These are phyloP conservation scores for Pestalotiopsis sp. DNA, from an alignment of 2,329 filamentous ascomycete genomes.

Conservation along the genomic window DNA sequence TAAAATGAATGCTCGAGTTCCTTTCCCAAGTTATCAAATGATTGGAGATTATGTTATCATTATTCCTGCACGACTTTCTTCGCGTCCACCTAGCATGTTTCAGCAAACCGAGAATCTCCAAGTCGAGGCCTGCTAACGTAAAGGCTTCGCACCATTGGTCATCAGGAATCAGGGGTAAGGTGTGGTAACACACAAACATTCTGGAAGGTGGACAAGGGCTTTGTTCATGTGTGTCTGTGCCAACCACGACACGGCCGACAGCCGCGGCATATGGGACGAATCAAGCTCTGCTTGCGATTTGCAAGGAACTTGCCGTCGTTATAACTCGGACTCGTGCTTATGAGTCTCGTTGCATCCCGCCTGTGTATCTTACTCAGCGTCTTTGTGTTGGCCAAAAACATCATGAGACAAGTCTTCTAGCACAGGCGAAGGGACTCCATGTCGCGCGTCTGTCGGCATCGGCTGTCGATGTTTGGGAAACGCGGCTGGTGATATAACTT, in stretches of 20 bases:
- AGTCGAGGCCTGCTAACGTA: neutral
- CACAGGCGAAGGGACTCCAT: neutral
- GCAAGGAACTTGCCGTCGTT: neutral
- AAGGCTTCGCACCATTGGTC: neutral
- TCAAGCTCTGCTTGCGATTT: neutral
- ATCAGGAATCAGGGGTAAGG: neutral
- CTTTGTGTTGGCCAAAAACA: neutral
- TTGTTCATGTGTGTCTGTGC: neutral
- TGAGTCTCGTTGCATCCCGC: neutral
- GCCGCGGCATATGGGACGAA: neutral
- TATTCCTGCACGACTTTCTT: too few relatives aligned
- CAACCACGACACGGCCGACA: neutral
- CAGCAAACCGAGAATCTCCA: too few relatives aligned
- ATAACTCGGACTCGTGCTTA: neutral
- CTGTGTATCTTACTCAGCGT: neutral
- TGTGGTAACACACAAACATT: constrained; percentile 5
- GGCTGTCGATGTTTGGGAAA: constrained; percentile 2
- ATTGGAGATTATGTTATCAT: too few relatives aligned
- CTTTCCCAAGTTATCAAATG: too few relatives aligned
- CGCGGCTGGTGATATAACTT: constrained; percentile 3
- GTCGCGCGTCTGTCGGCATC: neutral
- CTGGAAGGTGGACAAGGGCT: neutral
- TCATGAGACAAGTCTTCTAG: neutral
- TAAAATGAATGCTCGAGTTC: too few relatives aligned
- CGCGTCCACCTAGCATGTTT: too few relatives aligned